Base-by-base conservation (phyloP, 371 early-diverging fungal genomes). In the Entomophthora muscae region DNA sequence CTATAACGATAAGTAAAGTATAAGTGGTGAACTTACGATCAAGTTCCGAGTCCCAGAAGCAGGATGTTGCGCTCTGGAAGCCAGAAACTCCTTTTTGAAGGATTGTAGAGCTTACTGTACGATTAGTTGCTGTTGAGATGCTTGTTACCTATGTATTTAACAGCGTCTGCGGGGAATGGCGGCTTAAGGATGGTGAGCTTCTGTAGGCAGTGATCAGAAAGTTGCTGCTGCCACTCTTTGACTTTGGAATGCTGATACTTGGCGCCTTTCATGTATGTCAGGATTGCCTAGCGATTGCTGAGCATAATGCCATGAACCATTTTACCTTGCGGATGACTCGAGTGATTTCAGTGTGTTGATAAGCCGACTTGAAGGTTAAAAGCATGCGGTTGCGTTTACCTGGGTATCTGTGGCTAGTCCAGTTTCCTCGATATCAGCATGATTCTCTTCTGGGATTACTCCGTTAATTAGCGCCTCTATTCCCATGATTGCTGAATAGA, bases 61-160 rank as follows among this genome's bases (percentile, higher is more conserved):
- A 55, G 10, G 55, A 55, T 24, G 55, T 55, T 55, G 24, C 55
- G 28, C 55, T 55, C 22, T 55, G 55, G 55, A 55, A 55, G 24
- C 55, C 55, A 24, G 55, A 24, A 3, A 55, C 22, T 24, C 24
- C 22, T 26, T 55, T 55, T 55, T 55, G 55, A 3, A 55, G 10
- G 10, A 55, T 55, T 24, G 55, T 55, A 24, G 22, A 55, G 28
- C 24, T 55, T 5, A 55, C 55, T 55, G 21, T 24, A 24, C 28
- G 21, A 55, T 10, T 42, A 55, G 21, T 5, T 21, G 10, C 55
- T 5, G 26, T 10, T 21, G 5, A 55, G 10, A 55, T 55, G 7
- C 5, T 24, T 3, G 10, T 26, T 55, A 55, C 55, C 55, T 55
- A 55, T 55, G 21, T 55, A 55, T 55, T 55, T 55, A 12, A 55